These are phyloP conservation scores for Macroventuria anomochaeta DNA, from an alignment of 2,329 filamentous ascomycete species.

Conservation along the genomic window DNA sequence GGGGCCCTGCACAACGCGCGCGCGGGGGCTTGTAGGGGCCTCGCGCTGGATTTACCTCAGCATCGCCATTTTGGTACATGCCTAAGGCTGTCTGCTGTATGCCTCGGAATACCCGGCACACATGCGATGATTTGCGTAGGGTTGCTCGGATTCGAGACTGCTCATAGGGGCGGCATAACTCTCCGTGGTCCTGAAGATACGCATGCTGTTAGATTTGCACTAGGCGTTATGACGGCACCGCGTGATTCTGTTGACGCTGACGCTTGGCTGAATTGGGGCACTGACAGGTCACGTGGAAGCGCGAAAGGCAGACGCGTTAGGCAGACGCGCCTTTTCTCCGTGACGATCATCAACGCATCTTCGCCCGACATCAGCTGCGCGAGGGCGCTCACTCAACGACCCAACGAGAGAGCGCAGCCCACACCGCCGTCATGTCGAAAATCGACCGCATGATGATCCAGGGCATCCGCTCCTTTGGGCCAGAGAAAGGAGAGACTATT, in stretches of 20 bases:
- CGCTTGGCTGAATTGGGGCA: not conserved
- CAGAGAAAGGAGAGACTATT: slow-evolving; percentile 75
- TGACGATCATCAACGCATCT: no score
- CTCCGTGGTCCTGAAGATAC: not conserved
- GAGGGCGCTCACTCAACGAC: not conserved
- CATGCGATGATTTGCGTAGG: slow-evolving; percentile 1
- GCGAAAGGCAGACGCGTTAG: slow-evolving; percentile 1
- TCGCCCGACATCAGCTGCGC: not conserved
- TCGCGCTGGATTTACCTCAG: slow-evolving; percentile 38
- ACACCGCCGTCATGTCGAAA: slow-evolving; percentile 55
- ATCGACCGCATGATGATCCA: slow-evolving; percentile 89
- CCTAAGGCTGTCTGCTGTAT: slow-evolving; percentile 35
- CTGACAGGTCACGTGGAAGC: slow-evolving; percentile 2
- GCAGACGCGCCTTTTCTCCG: no score
- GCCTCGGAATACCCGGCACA: slow-evolving; percentile 1
- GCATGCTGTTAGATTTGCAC: not conserved
- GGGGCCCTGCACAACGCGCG: no score
- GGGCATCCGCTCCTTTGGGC: slow-evolving; percentile 87
- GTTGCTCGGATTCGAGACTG: not conserved
- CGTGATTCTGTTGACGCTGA: no score
- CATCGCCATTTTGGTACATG: slow-evolving; percentile 45
- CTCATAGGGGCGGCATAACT: slow-evolving; percentile 6
- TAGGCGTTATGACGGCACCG: no score
- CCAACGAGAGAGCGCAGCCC: not conserved
- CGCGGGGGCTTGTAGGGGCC: not conserved